phyloP scores from a whole-genome alignment of 1,284 basidiomycete genomes.

The Cystobasidiaceae sp. region DNA sequence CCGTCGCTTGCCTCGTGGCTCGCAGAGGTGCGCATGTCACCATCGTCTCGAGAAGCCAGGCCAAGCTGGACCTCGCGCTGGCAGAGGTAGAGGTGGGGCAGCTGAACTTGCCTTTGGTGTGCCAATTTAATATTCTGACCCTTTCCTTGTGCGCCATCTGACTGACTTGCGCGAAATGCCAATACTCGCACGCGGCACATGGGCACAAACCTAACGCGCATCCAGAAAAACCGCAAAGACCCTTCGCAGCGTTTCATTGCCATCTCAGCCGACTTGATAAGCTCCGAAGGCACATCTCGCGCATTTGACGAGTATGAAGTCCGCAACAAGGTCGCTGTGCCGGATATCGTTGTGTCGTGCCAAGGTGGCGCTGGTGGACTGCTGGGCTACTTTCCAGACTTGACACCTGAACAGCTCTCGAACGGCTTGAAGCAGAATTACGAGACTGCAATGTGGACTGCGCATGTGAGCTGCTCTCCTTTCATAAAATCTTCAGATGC shows the following conservation, averaged over 20 bases:
- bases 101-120: background rate
- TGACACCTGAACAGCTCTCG: slow-evolving; percentile 57
- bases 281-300: slow-evolving; percentile 52
- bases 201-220: background rate
- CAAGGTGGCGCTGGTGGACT: slow-evolving; percentile 56
- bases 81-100: slow-evolving; percentile 58
- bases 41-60: slow-evolving; percentile 67
- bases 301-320: slow-evolving; percentile 61
- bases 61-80: slow-evolving; percentile 59
- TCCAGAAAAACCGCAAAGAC: slow-evolving; percentile 47
- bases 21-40: slow-evolving; percentile 69
- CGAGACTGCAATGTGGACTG: slow-evolving; percentile 62
- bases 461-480: slow-evolving; percentile 55
- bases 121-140: background rate
- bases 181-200: slow-evolving; percentile 36
- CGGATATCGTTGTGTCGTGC: slow-evolving; percentile 71
- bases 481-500: background rate
- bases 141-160: background rate
- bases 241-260: slow-evolving; percentile 56
- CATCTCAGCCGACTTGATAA: slow-evolving; percentile 61
- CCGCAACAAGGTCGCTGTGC: slow-evolving; percentile 55
- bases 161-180: background rate
- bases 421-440: slow-evolving; percentile 52
- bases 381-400: slow-evolving; percentile 69
- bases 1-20: slow-evolving; percentile 64